Percentiles rank a stretch among this genome's conserved stretches.
Evolutionary conservation across 2,329 filamentous ascomycete genomes (phyloP).

Genomic region (Alternaria sp.): DNA sequence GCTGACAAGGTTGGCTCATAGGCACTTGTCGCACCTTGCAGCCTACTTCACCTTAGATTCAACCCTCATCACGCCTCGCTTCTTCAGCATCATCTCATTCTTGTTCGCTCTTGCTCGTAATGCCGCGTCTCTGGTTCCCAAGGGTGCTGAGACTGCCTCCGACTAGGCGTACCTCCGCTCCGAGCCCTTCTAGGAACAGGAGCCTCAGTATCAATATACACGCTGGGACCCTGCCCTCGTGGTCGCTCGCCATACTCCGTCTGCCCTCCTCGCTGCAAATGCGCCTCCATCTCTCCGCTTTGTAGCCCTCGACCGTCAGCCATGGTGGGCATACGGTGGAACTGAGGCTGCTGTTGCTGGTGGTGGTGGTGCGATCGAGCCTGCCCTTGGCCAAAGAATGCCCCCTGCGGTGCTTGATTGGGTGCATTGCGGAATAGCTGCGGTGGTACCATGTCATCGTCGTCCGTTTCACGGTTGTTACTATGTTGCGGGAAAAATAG

Average conservation of each 20-base stretch:
- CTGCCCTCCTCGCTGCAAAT: background rate
- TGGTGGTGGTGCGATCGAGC: background rate
- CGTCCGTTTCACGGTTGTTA: background rate
- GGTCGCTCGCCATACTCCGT: background rate
- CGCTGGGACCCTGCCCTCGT: background rate
- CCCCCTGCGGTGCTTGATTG: background rate
- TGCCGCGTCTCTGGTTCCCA: background rate
- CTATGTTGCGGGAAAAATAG: background rate
- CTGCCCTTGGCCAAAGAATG: background rate
- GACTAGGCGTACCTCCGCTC: background rate
- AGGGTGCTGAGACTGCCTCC: background rate
- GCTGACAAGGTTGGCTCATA: background rate
- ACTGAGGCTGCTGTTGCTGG: background rate
- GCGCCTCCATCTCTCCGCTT: background rate
- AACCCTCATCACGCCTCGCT: background rate
- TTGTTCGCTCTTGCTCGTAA: background rate
- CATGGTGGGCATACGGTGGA: background rate
- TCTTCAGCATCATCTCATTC: background rate
- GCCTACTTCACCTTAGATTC: background rate
- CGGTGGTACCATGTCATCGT: background rate
- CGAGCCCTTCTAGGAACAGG: background rate
- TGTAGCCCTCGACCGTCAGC: no score
- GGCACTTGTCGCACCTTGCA: background rate
- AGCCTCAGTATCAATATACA: slow-evolving; percentile 1
- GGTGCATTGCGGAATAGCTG: background rate